Evolutionary conservation across 2,329 filamentous ascomycete genomes (phyloP), one percentile per base, ranked within the genome.

Genomic region (Colletotrichum navitas): DNA sequence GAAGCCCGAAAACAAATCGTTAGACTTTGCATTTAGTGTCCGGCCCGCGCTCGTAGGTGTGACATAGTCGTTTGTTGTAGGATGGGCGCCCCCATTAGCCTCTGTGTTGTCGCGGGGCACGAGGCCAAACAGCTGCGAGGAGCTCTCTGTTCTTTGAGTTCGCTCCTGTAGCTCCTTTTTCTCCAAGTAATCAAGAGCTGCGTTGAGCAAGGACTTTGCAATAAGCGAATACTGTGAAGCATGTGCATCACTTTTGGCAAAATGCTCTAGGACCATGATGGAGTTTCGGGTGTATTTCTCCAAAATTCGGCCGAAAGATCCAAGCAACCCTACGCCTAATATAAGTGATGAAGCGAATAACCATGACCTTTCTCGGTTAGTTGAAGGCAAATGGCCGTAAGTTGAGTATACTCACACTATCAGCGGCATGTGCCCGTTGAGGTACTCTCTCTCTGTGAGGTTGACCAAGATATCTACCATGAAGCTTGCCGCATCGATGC

Each of bases 161-260:
- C 85, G 80, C 66, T 88, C 85, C 24, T 83, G 80, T 0, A 83
- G 77, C 64, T 88, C 86, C 7, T 80, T 81, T 54, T 81, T 83
- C 73, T 87, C 85, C 0, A 88, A 80, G 26, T 87, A 81, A 49
- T 83, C 81, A 0, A 85, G 75, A 0, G 85, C 85, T 0, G 83
- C 84, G 0, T 78, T 79, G 0, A 88, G 81, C 0, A 88, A 81
- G 0, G 86, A 86, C 64, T 86, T 84, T 0, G 85, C 85, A 52
- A 88, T 87, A 41, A 87, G 83, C 0, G 85, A 85, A 75, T 88
- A 88, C 71, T 88, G 86, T 8, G 79, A 77, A 1, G 86, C 86
- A 72, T 88, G 86, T 0, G 84, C 81, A 68, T 88, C 86, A 41
- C 81, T 77, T 16, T 83, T 80, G 2, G 85, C 83, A 60, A 88